phyloP scores from a whole-genome alignment of 768 basidiomycete genomes.

The Galerina marginata region DNA sequence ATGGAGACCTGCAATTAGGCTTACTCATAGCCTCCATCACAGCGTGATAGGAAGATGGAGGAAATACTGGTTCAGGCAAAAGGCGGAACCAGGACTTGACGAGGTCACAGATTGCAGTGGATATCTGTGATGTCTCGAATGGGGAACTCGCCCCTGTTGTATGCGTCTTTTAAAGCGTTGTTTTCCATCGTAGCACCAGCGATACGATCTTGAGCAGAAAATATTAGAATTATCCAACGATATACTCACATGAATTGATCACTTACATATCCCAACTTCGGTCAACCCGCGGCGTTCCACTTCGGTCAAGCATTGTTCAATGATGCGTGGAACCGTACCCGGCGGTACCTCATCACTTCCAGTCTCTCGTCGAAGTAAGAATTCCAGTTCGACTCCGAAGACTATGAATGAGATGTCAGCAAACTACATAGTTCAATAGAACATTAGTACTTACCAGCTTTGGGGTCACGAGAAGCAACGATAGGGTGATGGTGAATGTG shows the following conservation, averaged over 20 bases:
- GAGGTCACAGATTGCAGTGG: constrained; percentile 81
- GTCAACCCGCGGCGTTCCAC: constrained; percentile 77
- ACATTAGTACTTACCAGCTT: constrained; percentile 59
- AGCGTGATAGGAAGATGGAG: constrained; percentile 66
- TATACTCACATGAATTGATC: not conserved
- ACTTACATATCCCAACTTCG: constrained; percentile 86
- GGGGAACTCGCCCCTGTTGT: constrained; percentile 75
- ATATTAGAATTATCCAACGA: not conserved
- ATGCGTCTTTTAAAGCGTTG: constrained; percentile 70
- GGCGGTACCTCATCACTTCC: constrained; percentile 51
- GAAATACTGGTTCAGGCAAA: constrained; percentile 82
- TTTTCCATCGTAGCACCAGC: constrained; percentile 78
- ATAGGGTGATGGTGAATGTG: constrained; percentile 70
- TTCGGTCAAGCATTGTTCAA: constrained; percentile 69
- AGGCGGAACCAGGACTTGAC: constrained; percentile 88
- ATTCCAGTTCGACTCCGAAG: constrained; percentile 79
- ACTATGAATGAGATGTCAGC: constrained; percentile 41
- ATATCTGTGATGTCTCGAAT: constrained; percentile 69
- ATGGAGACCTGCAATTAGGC: constrained; percentile 27
- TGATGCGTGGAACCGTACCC: constrained; percentile 68
- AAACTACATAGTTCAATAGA: not conserved
- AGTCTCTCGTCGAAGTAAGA: constrained; percentile 70
- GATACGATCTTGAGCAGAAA: constrained; percentile 66
- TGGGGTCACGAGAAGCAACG: constrained; percentile 70
- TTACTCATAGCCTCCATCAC: constrained; percentile 76